These are phyloP conservation scores for Serendipita sp. DNA, from an alignment of 768 basidiomycete species.

Conservation along the genomic window DNA sequence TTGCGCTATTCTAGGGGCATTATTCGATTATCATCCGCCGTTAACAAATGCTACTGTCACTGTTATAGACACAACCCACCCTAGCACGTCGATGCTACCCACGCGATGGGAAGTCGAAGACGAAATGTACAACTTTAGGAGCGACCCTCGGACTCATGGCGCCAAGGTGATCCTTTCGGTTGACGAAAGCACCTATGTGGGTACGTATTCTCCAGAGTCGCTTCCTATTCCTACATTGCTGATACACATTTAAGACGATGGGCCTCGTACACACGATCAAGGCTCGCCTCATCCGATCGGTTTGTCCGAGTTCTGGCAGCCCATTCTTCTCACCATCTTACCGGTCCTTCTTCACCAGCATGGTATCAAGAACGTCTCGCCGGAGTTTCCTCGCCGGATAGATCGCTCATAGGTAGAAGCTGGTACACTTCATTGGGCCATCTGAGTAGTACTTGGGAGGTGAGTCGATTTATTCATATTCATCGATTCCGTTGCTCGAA, in stretches of 20 bases:
- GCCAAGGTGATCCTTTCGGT: constrained; percentile 49
- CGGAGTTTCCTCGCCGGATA: constrained; percentile 34
- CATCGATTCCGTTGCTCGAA: neutral
- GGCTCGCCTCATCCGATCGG: constrained; percentile 69
- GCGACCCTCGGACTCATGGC: constrained; percentile 49
- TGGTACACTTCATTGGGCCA: constrained; percentile 80
- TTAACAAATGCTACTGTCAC: constrained; percentile 53
- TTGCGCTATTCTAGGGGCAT: constrained; percentile 29
- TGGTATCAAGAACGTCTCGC: constrained; percentile 64
- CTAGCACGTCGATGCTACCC: constrained; percentile 43
- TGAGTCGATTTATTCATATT: constrained; percentile 19
- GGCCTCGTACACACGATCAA: constrained; percentile 20
- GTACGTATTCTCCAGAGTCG: constrained; percentile 18
- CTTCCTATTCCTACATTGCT: neutral
- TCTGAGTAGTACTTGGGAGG: constrained; percentile 62
- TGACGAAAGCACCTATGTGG: constrained; percentile 46
- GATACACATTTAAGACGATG: neutral
- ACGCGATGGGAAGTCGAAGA: constrained; percentile 36
- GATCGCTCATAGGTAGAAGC: constrained; percentile 43
- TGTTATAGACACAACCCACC: constrained; percentile 41
- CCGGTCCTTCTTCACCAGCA: constrained; percentile 28
- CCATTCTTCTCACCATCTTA: neutral
- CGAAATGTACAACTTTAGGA: constrained; percentile 44
- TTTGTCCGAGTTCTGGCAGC: constrained; percentile 18
- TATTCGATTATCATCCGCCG: constrained; percentile 55